Evolutionary conservation across 2,329 filamentous ascomycete species (phyloP).

Genomic region (Aplosporella prunicola): DNA sequence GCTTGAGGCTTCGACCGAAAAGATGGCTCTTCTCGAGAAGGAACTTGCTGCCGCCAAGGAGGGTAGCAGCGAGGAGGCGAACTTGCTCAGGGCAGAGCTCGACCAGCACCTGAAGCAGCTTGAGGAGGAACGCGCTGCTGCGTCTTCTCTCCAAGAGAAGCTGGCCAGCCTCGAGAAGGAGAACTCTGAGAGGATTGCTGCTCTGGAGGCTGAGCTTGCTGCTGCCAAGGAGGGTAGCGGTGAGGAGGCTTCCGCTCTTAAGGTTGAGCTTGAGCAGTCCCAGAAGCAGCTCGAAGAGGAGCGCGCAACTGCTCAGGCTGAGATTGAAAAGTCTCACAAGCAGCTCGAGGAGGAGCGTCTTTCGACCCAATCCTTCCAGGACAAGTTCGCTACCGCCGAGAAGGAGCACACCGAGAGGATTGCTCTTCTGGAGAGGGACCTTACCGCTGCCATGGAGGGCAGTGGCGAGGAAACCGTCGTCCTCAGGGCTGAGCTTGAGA

Average conservation of each 20-base stretch:
- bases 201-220: conserved; percentile 1
- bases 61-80: neutral
- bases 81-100: conserved; percentile 1
- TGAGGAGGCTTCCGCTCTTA: conserved; percentile 4
- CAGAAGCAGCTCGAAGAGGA: conserved; percentile 9
- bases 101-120: conserved; percentile 5
- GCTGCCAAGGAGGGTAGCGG: conserved; percentile 2
- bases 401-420: conserved; percentile 3
- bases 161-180: no score
- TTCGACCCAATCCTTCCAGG: no score
- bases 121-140: conserved; percentile 4
- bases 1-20: conserved; percentile 5
- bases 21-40: conserved; percentile 4
- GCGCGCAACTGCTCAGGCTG: conserved; percentile 3
- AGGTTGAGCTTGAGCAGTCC: conserved; percentile 6
- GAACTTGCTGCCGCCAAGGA: conserved; percentile 5
- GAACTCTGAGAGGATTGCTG: conserved; percentile 7
- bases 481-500: conserved; percentile 7
- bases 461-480: no score
- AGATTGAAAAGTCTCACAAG: no score
- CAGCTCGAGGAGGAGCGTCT: no score
- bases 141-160: no score
- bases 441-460: neutral
- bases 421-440: neutral
- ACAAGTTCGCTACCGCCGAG: conserved; percentile 7